Conservation (phyloP, 2,329 filamentous ascomycete genomes). For the Paecilomyces sp. region DNA sequence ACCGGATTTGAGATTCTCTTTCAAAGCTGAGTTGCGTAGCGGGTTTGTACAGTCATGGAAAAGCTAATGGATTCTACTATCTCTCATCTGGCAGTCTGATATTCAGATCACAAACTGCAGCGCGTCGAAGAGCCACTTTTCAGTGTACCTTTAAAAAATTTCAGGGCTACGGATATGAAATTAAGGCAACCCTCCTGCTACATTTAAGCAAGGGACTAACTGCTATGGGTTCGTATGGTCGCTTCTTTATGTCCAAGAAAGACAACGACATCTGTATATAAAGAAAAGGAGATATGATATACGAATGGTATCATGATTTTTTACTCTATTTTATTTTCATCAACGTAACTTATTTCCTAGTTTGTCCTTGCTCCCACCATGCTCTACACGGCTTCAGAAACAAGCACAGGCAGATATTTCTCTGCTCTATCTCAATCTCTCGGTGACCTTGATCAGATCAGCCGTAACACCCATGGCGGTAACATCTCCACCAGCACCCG, state of each 20-base stretch:
- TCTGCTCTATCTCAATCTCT: constrained; percentile 49
- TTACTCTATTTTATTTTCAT: background rate
- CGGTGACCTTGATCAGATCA: constrained; percentile 82
- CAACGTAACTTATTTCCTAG: constrained; percentile 5
- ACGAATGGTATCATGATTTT: background rate
- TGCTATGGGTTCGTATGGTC: background rate
- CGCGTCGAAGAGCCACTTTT: no score
- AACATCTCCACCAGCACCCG: constrained; percentile 87
- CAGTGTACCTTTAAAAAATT: no score
- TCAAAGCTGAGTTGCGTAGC: no score
- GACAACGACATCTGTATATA: background rate
- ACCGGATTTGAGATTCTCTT: no score
- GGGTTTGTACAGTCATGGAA: no score
- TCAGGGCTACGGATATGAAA: no score
- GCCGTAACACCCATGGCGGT: constrained; percentile 97
- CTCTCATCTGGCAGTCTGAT: no score
- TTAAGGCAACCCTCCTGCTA: no score
- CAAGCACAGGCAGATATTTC: background rate
- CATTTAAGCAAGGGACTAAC: no score
- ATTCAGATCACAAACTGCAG: no score
- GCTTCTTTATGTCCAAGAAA: background rate
- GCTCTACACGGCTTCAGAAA: background rate
- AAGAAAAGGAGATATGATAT: background rate
- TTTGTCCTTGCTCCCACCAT: constrained; percentile 24
- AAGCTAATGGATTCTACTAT: no score